Conservation (phyloP, 345 rosid species). For the Boechera stricta region DNA sequence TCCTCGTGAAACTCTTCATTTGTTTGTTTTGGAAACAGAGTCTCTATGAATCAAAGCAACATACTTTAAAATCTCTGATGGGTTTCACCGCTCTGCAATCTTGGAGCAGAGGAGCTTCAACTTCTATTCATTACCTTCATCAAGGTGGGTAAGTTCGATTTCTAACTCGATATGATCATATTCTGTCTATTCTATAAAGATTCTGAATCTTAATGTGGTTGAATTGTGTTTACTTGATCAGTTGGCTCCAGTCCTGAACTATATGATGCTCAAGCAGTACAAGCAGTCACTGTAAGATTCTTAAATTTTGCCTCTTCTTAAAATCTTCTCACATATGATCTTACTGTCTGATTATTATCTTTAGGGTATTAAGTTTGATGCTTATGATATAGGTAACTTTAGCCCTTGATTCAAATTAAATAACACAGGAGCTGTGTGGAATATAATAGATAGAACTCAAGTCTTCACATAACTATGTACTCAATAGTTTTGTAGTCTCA, state of each 20-base stretch:
- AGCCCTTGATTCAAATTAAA: no score
- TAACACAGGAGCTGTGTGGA: no score
- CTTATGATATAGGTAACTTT: no score
- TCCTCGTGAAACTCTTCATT: background rate
- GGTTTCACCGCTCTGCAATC: conserved; percentile 39
- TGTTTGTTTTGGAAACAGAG: conserved; percentile 4
- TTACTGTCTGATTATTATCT: no score
- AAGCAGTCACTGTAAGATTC: conserved; percentile 46
- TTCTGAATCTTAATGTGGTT: background rate
- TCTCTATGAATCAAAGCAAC: conserved; percentile 15
- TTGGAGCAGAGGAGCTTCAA: conserved; percentile 40
- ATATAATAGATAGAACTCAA: no score
- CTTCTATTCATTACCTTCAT: conserved; percentile 33
- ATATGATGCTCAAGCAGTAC: conserved; percentile 2
- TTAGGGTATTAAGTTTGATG: no score
- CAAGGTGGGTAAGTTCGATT: conserved; percentile 6
- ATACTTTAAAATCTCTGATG: conserved; percentile 24
- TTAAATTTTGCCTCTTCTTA: background rate
- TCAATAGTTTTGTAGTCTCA: no score
- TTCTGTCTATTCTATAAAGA: background rate
- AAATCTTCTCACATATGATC: no score
- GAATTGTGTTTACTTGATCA: conserved; percentile 17
- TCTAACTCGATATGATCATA: background rate
- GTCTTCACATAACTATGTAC: background rate
- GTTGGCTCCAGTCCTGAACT: conserved; percentile 18